Evolutionary conservation across 495 filamentous ascomycete species (phyloP).

Genomic region (Aspergillus steynii): DNA sequence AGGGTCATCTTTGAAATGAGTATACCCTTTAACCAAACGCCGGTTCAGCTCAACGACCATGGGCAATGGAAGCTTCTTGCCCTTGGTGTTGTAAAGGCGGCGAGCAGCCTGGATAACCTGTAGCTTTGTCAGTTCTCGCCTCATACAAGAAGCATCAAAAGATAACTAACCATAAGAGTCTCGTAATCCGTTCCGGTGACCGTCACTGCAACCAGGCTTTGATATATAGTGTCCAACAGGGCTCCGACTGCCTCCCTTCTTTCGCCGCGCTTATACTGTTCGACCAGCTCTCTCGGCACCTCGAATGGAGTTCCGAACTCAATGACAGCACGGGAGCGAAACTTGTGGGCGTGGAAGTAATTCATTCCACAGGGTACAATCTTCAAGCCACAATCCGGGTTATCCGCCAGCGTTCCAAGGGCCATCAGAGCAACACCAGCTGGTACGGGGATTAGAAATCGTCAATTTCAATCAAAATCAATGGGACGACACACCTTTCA

Average conservation of each 20-base stretch:
- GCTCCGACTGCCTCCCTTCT: conserved; percentile 80
- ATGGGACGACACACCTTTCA: conserved; percentile 64
- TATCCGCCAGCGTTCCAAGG: conserved; percentile 83
- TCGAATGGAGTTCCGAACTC: conserved; percentile 92
- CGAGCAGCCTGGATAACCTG: conserved; percentile 89
- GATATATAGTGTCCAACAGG: conserved; percentile 82
- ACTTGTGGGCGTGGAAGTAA: conserved; percentile 99
- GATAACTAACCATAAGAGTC: conserved; percentile 77
- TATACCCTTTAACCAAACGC: conserved; percentile 88
- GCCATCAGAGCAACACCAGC: conserved; percentile 99
- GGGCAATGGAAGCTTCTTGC: conserved; percentile 91
- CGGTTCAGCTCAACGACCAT: conserved; percentile 96
- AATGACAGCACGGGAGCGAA: conserved; percentile 92
- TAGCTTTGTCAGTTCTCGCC: conserved; percentile 27
- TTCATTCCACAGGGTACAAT: conserved; percentile 99
- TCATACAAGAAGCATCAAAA: not conserved
- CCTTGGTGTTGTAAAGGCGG: conserved; percentile 88
- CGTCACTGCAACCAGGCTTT: conserved; percentile 83
- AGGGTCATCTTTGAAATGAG: conserved; percentile 86
- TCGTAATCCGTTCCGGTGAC: conserved; percentile 95
- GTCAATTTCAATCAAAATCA: not conserved
- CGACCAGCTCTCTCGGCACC: conserved; percentile 76
- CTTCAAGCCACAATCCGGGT: conserved; percentile 87
- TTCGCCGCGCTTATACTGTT: conserved; percentile 80
- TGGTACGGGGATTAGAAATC: conserved; percentile 22